Evolutionary conservation across 768 basidiomycete species (phyloP).

Genomic region (Termitomyces sp.): DNA sequence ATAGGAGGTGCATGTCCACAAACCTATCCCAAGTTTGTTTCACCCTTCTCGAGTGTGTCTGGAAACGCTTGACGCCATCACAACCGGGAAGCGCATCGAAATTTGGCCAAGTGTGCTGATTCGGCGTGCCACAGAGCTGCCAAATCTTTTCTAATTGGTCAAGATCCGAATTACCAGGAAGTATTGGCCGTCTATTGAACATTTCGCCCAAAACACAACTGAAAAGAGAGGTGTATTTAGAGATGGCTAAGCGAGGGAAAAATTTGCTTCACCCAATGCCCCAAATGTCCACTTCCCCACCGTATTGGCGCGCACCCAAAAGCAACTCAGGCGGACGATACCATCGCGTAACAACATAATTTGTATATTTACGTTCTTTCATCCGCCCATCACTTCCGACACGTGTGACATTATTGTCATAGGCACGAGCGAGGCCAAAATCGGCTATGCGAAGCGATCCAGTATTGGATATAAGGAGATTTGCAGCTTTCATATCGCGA

Average conservation of each 20-base stretch:
- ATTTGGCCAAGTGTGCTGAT: conserved; percentile 76
- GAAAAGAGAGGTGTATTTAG: background rate
- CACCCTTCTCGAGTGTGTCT: conserved; percentile 45
- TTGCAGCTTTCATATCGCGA: conserved; percentile 98
- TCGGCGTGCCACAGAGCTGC: conserved; percentile 83
- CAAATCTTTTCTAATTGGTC: conserved; percentile 91
- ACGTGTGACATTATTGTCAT: conserved; percentile 43
- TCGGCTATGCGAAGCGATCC: conserved; percentile 88
- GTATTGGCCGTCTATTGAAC: conserved; percentile 81
- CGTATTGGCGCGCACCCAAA: conserved; percentile 84
- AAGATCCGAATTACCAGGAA: conserved; percentile 84
- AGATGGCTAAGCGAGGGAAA: background rate
- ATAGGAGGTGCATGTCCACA: conserved; percentile 16
- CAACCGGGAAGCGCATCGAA: conserved; percentile 72
- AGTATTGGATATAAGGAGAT: conserved; percentile 84
- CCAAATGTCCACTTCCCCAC: conserved; percentile 96
- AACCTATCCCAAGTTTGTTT: conserved; percentile 56
- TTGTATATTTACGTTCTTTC: conserved; percentile 78
- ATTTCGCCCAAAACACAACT: conserved; percentile 98
- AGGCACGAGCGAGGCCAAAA: conserved; percentile 91
- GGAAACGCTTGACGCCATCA: conserved; percentile 69
- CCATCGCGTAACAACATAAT: conserved; percentile 94
- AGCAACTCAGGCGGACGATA: conserved; percentile 92
- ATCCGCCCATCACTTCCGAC: conserved; percentile 33
- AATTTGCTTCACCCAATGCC: conserved; percentile 72